These are phyloP conservation scores for Fusarium continuum DNA, from an alignment of 2,329 filamentous ascomycete species.

Conservation along the genomic window DNA sequence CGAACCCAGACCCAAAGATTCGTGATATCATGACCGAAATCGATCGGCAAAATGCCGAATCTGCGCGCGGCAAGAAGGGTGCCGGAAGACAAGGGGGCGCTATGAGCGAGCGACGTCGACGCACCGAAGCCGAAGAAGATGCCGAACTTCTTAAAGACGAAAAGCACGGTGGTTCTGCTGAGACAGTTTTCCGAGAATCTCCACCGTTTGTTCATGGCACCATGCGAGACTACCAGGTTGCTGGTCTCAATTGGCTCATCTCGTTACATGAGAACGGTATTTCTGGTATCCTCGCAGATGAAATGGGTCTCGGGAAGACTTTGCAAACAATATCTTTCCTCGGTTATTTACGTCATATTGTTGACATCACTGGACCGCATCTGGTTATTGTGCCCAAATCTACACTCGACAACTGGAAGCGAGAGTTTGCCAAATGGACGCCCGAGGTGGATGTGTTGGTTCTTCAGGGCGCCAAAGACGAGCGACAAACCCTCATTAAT, in stretches of 20 bases:
- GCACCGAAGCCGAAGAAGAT: conserved; percentile 97
- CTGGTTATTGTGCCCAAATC: conserved; percentile 94
- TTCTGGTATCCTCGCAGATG: conserved; percentile 95
- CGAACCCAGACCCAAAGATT: conserved; percentile 94
- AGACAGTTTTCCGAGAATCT: conserved; percentile 93
- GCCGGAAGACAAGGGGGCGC: conserved; percentile 86
- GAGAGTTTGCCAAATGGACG: conserved; percentile 93
- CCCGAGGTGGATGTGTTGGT: conserved; percentile 95
- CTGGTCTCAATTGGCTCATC: conserved; percentile 96
- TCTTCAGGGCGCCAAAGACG: conserved; percentile 93
- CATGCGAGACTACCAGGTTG: conserved; percentile 97
- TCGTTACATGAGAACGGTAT: conserved; percentile 99
- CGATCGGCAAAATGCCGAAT: conserved; percentile 87
- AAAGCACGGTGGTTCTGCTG: conserved; percentile 83
- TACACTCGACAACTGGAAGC: conserved; percentile 97
- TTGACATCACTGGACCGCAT: conserved; percentile 90
- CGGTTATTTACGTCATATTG: conserved; percentile 91
- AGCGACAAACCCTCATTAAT: conserved; percentile 86
- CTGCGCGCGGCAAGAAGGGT: conserved; percentile 75
- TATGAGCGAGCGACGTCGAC: conserved; percentile 77
- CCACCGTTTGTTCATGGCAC: conserved; percentile 86
- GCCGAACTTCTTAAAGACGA: conserved; percentile 88
- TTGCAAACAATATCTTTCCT: conserved; percentile 97
- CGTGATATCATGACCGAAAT: conserved; percentile 94
- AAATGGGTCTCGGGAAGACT: conserved; percentile 99